Conservation (phyloP, 2,329 filamentous ascomycete species). For the Botrytis cinerea region DNA sequence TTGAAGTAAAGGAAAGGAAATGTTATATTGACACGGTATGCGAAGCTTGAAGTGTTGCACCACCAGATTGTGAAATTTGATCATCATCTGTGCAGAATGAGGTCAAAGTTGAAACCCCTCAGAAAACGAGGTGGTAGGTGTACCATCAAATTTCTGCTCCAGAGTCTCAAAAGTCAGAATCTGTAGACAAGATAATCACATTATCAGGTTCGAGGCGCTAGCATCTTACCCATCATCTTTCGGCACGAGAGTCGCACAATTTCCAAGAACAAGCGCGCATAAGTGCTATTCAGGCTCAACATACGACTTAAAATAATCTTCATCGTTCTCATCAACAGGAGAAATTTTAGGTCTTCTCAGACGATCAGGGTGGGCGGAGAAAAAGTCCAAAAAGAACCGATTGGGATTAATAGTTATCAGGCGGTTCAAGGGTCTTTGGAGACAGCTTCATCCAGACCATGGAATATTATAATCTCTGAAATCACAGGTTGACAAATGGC, state of each 20-base stretch:
- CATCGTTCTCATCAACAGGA: too few relatives aligned
- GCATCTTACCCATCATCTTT: neutral
- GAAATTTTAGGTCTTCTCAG: neutral
- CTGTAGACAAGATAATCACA: neutral
- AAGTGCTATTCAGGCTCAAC: neutral
- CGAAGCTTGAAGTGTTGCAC: neutral
- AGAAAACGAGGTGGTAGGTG: neutral
- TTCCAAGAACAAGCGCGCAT: neutral
- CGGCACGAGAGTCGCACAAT: neutral
- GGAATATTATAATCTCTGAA: neutral
- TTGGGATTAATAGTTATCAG: neutral
- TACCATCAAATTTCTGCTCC: neutral
- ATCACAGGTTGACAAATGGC: neutral
- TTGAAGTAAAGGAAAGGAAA: neutral
- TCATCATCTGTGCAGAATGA: neutral
- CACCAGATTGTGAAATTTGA: neutral
- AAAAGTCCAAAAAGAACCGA: neutral
- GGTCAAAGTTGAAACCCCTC: neutral
- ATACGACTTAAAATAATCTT: too few relatives aligned
- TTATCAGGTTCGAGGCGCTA: neutral
- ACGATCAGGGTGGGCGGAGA: neutral
- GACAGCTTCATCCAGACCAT: neutral
- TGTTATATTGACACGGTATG: neutral
- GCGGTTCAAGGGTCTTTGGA: neutral
- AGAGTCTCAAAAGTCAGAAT: neutral